These are phyloP conservation scores for Clitopilus hobsonii DNA, from an alignment of 768 basidiomycete genomes.

Conservation along the genomic window DNA sequence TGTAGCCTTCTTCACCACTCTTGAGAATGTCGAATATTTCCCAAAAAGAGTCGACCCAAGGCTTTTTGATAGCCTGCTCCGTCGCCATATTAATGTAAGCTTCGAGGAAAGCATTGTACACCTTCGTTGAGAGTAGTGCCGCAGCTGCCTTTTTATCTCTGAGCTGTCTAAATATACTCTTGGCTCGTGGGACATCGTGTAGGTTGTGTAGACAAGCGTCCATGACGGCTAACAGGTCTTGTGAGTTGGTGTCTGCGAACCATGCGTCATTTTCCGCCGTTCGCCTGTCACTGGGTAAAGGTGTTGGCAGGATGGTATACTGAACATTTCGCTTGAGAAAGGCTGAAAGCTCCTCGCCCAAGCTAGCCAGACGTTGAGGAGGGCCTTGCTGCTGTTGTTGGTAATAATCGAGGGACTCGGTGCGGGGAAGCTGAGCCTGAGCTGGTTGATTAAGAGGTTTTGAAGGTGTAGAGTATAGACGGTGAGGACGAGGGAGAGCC, in stretches of 20 bases:
- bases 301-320: slow-evolving; percentile 63
- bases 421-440: slow-evolving; percentile 29
- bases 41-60: slow-evolving; percentile 65
- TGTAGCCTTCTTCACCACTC: slow-evolving; percentile 34
- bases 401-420: slow-evolving; percentile 35
- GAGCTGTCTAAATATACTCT: slow-evolving; percentile 63
- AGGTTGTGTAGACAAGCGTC: slow-evolving; percentile 76
- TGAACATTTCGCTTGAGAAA: slow-evolving; percentile 45
- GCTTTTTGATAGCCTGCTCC: slow-evolving; percentile 36
- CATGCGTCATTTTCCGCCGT: slow-evolving; percentile 41
- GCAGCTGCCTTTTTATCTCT: slow-evolving; percentile 28
- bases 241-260: slow-evolving; percentile 61
- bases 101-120: slow-evolving; percentile 67
- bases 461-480: slow-evolving; percentile 66
- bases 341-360: slow-evolving; percentile 35
- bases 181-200: slow-evolving; percentile 75
- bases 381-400: slow-evolving; percentile 7
- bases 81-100: slow-evolving; percentile 60
- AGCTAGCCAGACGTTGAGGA: slow-evolving; percentile 1
- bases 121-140: slow-evolving; percentile 32
- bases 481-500: slow-evolving; percentile 61
- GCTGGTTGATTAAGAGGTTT: slow-evolving; percentile 52
- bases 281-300: slow-evolving; percentile 46
- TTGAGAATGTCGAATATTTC: slow-evolving; percentile 58
- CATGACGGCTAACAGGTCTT: slow-evolving; percentile 73